Conservation (phyloP, 371 early-diverging fungal genomes). For the Smittium culicis region DNA sequence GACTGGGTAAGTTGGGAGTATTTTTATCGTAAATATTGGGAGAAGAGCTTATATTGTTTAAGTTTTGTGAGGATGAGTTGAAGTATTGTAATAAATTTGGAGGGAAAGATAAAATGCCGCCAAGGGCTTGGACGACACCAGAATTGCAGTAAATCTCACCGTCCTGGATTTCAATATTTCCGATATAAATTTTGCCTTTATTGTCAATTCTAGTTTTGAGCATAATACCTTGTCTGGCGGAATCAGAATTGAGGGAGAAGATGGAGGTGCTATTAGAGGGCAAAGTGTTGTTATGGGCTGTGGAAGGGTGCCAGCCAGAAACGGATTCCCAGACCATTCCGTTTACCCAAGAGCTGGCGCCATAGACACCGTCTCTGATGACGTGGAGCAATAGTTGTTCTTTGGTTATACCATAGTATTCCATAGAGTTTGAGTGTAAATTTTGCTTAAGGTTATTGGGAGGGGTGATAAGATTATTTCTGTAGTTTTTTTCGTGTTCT, state of each 20-base stretch:
- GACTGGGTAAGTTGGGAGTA: not conserved
- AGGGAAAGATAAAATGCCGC: slow-evolving; percentile 2
- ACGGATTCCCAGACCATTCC: slow-evolving; percentile 10
- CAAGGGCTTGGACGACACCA: slow-evolving; percentile 8
- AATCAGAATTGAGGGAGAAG: not conserved
- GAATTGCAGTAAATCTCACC: slow-evolving; percentile 2
- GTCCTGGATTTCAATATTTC: slow-evolving; percentile 3
- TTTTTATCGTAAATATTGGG: not conserved
- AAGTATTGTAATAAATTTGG: slow-evolving; percentile 1
- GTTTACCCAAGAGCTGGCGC: not conserved
- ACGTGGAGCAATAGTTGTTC: slow-evolving; percentile 4
- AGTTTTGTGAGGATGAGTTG: not conserved
- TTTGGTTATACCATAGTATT: slow-evolving; percentile 10
- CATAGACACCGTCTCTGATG: slow-evolving; percentile 9
- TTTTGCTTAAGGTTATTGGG: not conserved
- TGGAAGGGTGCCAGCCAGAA: slow-evolving; percentile 5
- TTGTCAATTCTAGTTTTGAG: not conserved
- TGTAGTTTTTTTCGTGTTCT: slow-evolving; percentile 15
- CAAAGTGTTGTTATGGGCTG: no score
- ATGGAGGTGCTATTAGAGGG: not conserved
- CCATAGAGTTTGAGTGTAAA: not conserved
- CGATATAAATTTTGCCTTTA: not conserved
- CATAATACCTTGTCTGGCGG: slow-evolving; percentile 4
- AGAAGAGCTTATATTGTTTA: not conserved
- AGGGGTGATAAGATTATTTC: no score